Conservation (phyloP, 106 monocot species). For the Ottelia alismoides region DNA sequence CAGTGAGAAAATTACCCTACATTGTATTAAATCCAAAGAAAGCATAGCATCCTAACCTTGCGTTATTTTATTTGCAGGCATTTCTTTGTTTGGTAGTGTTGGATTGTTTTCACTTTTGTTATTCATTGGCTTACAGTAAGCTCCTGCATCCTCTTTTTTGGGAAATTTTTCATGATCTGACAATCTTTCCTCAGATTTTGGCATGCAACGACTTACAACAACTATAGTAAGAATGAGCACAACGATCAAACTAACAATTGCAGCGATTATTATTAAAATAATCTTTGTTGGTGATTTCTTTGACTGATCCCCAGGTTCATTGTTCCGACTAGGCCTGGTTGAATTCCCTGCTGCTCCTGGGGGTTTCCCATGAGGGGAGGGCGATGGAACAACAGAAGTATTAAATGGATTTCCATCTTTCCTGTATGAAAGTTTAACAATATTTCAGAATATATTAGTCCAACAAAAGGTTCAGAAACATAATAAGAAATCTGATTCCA, state of each 20-base stretch:
- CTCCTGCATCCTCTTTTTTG: constrained; percentile 21
- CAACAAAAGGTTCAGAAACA: background rate
- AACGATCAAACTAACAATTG: constrained; percentile 35
- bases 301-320: constrained; percentile 6
- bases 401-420: constrained; percentile 95
- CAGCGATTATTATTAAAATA: constrained; percentile 50
- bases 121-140: constrained; percentile 15
- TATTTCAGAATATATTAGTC: too few species aligned
- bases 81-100: too few species aligned
- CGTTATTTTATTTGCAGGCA: too few species aligned
- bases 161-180: constrained; percentile 24
- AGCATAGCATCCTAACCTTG: too few species aligned
- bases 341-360: constrained; percentile 22
- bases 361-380: constrained; percentile 19
- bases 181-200: constrained; percentile 54
- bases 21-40: too few species aligned
- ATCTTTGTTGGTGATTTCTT: constrained; percentile 36
- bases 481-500: background rate
- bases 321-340: constrained; percentile 7
- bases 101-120: too few species aligned
- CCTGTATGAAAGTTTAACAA: too few species aligned
- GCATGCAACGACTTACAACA: constrained; percentile 23
- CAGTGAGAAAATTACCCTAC: too few species aligned
- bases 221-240: constrained; percentile 35
- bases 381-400: constrained; percentile 52